Evolutionary conservation across 768 basidiomycete species (phyloP), one percentile per base, ranked within the genome.

Genomic region (Tephrocybe sp.): DNA sequence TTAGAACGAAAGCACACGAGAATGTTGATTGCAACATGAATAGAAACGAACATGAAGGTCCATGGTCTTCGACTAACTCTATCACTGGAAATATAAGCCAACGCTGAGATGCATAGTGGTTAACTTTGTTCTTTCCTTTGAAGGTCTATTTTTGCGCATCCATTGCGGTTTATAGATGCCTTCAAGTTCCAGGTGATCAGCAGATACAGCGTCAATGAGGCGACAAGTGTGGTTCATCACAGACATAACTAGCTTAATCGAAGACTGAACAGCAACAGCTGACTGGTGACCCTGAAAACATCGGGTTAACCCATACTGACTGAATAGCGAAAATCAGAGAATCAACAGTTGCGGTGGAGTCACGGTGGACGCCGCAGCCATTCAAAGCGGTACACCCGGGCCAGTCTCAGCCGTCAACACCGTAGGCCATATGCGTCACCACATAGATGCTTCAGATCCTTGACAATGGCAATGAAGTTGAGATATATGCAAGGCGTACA

Each of bases 401-500:
- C 17, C 26, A 35, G 26, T 4, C 11, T 10, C 8, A 17, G 20
- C 22, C 40, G 22, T 13, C 9, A 5, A 12, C 13, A 8, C 5
- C 10, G 1, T 9, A 6, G 1, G 9, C 17, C 19, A 10, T 23
- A 17, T 9, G 3, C 16, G 2, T 10, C 14, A 39, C 16, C 30
- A 38, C 36, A 38, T 38, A 26, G 12, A 23, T 39, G 4, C 5
- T 5, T 13, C 39, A 23, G 16, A 20, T 11, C 30, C 50, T 34
- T 30, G 33, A 45, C 11, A 6, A 38, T 10, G 39, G 10, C 23
- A 30, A 34, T 11, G 9, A 22, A n/a, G 22, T 34, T 30, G 20
- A 17, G 33, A 42, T 14, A 23, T 39, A 38, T 47, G 38, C 42
- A 52, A 52, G 33, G 52, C 48, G 47, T 35, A 46, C 44, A 39